These are phyloP conservation scores for Hymenoscyphus albidus DNA, from an alignment of 2,329 filamentous ascomycete genomes.

Conservation along the genomic window DNA sequence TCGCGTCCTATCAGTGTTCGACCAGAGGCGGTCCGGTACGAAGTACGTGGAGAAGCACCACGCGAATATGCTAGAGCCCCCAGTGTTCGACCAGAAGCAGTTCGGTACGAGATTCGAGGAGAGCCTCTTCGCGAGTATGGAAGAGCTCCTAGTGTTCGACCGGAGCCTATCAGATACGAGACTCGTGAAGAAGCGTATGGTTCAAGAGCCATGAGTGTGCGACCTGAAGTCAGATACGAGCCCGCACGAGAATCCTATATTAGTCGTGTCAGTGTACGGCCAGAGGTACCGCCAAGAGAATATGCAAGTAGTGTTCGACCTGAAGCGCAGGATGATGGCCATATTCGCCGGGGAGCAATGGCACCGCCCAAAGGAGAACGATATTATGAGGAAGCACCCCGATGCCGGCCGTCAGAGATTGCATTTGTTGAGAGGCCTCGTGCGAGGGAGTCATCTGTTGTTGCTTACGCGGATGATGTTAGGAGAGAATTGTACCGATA, in stretches of 20 bases:
- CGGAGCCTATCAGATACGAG: conserved; percentile 41
- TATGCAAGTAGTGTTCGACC: conserved; percentile 17
- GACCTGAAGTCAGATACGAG: conserved; percentile 32
- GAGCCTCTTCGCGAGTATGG: conserved; percentile 48
- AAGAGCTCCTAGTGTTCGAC: conserved; percentile 50
- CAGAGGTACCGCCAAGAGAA: conserved; percentile 10
- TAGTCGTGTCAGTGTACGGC: conserved; percentile 35
- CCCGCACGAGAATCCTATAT: conserved; percentile 36
- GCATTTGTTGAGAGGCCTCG: conserved; percentile 31
- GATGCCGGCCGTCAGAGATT: conserved; percentile 24
- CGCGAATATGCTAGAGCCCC: conserved; percentile 33
- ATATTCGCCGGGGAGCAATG: conserved; percentile 21
- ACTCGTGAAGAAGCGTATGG: conserved; percentile 41
- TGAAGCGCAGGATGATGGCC: conserved; percentile 24
- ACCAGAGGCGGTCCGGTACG: conserved; percentile 30
- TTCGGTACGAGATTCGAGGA: conserved; percentile 28
- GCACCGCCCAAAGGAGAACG: conserved; percentile 30
- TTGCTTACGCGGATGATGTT: conserved; percentile 32
- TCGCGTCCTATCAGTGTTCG: conserved; percentile 35
- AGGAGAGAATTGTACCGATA: conserved; percentile 33
- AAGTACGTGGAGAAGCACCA: conserved; percentile 29
- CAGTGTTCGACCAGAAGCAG: conserved; percentile 33
- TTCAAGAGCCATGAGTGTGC: conserved; percentile 39
- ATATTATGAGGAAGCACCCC: conserved; percentile 22
- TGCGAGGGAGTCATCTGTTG: conserved; percentile 30